Base-by-base conservation (phyloP, 306 rosid genomes). In the Ochetophila trinervis region DNA sequence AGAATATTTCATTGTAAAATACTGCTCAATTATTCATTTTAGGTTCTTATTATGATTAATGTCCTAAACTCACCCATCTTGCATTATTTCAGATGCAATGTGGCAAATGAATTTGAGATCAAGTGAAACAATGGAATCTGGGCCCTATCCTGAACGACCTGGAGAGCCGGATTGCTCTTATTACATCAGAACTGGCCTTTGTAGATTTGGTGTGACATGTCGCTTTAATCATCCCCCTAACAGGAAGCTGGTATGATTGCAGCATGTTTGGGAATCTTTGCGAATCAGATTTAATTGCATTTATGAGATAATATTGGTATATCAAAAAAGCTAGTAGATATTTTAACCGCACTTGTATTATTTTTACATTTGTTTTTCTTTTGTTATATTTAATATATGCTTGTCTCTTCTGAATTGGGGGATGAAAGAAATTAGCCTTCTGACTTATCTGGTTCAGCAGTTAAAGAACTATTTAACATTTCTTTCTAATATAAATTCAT, bases 161-260 rank as follows among this genome's bases (percentile, higher is more conserved):
- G 97, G 97, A 67, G 97, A 93, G 76, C 93, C 86, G 44, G 98
- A 93, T 82, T 93, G 98, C 76, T 87, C 97, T 53, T 93, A 93
- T 75, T 93, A 89, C 80, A 87, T 93, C 74, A 81, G 97, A 79
- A 93, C 98, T 0, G 98, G 98, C 35, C 88, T 87, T 40, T 93
- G 98, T 80, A 87, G 98, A 84, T 92, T 92, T 75, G 98, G 98
- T 36, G 83, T 82, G n/a, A 87, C 98, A 47, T 92, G 98, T 76
- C 86, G 95, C 71, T 92, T 89, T 74, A 92, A 92, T 79, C 98
- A 92, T 68, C 98, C 98, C 40, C 98, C 96, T 45, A 88, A 92
- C 75, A 82, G 98, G 78, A 90, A 82, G 74, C 87, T 92, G 96
- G 98, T 92, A 87, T 75, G 66, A 60, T 78, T 75, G 57, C 62